Evolutionary conservation across 139 green algal species (phyloP).

Genomic region (Closterium sp.): DNA sequence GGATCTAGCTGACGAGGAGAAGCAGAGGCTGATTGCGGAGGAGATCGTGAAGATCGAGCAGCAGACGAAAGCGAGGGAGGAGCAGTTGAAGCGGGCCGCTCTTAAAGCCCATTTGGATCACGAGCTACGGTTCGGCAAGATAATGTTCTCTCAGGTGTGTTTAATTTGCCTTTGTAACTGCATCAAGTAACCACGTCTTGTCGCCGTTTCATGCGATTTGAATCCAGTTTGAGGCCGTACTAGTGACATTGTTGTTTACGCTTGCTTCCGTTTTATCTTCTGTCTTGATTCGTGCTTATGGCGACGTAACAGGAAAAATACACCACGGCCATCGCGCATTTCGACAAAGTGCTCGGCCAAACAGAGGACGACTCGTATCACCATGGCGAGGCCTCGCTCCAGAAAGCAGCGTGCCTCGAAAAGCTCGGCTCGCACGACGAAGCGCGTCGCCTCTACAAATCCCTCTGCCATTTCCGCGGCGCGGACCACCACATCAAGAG

Average conservation of each 20-base stretch:
- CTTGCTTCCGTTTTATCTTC: not conserved
- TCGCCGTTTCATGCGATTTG: no score
- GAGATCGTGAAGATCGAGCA: not conserved
- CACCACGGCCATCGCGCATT: slow-evolving; percentile 4
- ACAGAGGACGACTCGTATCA: not conserved
- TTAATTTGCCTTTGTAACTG: not conserved
- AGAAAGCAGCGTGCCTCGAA: not conserved
- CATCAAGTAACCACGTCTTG: no score
- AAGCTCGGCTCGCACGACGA: not conserved
- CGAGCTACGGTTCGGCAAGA: slow-evolving; percentile 1
- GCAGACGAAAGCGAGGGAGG: not conserved
- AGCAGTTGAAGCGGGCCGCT: not conserved
- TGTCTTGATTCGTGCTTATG: not conserved
- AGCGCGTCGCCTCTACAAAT: not conserved
- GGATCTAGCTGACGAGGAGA: not conserved
- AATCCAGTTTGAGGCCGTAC: no score
- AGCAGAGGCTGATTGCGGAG: not conserved
- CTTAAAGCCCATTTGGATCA: not conserved
- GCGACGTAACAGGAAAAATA: not conserved
- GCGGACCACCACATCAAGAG: slow-evolving; percentile 1
- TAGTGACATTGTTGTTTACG: no score
- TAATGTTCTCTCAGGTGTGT: not conserved
- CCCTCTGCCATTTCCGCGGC: not conserved
- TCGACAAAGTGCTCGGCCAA: not conserved
- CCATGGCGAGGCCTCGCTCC: not conserved